A percentile compares a stretch with the other conserved stretches of the same genome.
Evolutionary conservation across 1,284 basidiomycete species (phyloP).

Genomic region (Moesziomyces sp.): DNA sequence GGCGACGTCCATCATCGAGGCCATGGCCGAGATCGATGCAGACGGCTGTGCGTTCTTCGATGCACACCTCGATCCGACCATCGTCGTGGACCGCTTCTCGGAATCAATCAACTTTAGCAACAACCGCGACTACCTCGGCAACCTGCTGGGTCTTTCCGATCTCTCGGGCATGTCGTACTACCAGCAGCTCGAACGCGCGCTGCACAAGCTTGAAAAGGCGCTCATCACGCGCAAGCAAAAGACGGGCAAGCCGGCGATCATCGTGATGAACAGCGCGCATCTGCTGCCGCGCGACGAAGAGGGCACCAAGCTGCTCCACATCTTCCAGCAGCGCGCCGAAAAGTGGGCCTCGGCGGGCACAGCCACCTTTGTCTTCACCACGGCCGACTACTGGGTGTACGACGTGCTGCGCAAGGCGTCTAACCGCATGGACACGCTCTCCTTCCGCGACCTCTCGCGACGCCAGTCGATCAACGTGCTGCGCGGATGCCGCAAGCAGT

Average conservation of each 20-base stretch:
- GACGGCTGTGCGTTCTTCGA: conserved; percentile 65
- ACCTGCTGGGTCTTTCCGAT: conserved; percentile 60
- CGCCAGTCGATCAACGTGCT: conserved; percentile 57
- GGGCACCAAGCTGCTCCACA: conserved; percentile 53
- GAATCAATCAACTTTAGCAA: conserved; percentile 62
- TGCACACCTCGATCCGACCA: conserved; percentile 53
- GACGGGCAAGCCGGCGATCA: conserved; percentile 58
- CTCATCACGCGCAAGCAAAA: conserved; percentile 50
- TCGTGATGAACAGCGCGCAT: conserved; percentile 63
- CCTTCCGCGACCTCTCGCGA: conserved; percentile 56
- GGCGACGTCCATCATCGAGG: conserved; percentile 58
- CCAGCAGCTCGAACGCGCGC: conserved; percentile 56
- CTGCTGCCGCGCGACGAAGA: conserved; percentile 59
- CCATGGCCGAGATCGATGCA: conserved; percentile 56
- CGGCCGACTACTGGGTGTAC: conserved; percentile 61
- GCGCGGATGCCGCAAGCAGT: conserved; percentile 53
- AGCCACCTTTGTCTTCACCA: conserved; percentile 58
- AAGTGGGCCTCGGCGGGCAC: conserved; percentile 61
- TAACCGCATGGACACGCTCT: conserved; percentile 63
- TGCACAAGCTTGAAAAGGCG: conserved; percentile 63
- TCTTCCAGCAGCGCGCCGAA: conserved; percentile 64
- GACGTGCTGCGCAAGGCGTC: conserved; percentile 57
- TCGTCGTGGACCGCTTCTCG: conserved; percentile 61
- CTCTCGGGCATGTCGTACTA: conserved; percentile 58
- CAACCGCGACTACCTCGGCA: conserved; percentile 63